Percentiles rank a stretch among this genome's conserved stretches.
These are phyloP conservation scores for Multifurca ochricompacta DNA, from an alignment of 768 basidiomycete species.

Conservation along the genomic window DNA sequence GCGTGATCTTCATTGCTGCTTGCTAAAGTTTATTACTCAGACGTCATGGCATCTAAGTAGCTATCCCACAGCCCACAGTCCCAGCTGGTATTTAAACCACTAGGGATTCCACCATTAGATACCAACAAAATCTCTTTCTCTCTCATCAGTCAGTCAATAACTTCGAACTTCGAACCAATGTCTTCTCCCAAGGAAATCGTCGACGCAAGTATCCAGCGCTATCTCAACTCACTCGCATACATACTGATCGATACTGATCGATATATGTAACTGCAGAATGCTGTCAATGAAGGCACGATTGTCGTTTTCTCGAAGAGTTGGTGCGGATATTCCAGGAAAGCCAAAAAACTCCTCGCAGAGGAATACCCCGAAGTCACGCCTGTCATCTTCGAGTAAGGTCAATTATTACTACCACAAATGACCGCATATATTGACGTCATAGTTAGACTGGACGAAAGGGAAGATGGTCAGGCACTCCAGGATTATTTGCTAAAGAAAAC, in stretches of 20 bases:
- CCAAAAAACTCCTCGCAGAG: conserved; percentile 29
- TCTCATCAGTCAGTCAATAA: neutral
- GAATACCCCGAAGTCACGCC: conserved; percentile 25
- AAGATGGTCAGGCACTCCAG: conserved; percentile 57
- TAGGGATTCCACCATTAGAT: neutral
- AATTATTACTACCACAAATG: neutral
- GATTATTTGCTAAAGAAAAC: conserved; percentile 57
- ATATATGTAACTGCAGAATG: conserved; percentile 22
- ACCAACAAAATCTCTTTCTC: no score
- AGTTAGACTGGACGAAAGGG: conserved; percentile 46
- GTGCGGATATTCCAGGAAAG: conserved; percentile 34
- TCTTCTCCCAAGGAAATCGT: conserved; percentile 8
- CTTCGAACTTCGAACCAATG: conserved; percentile 3
- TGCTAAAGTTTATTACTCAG: neutral
- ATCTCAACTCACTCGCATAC: no score
- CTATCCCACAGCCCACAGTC: no score
- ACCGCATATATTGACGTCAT: neutral
- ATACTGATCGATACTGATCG: neutral
- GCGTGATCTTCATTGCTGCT: neutral
- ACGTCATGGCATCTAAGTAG: neutral
- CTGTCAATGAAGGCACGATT: conserved; percentile 30
- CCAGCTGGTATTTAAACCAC: no score
- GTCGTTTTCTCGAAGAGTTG: conserved; percentile 35
- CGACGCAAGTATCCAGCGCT: neutral
- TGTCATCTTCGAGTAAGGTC: conserved; percentile 30